Conservation (phyloP, 352 stramenopile species). For the Phytophthora sp. region DNA sequence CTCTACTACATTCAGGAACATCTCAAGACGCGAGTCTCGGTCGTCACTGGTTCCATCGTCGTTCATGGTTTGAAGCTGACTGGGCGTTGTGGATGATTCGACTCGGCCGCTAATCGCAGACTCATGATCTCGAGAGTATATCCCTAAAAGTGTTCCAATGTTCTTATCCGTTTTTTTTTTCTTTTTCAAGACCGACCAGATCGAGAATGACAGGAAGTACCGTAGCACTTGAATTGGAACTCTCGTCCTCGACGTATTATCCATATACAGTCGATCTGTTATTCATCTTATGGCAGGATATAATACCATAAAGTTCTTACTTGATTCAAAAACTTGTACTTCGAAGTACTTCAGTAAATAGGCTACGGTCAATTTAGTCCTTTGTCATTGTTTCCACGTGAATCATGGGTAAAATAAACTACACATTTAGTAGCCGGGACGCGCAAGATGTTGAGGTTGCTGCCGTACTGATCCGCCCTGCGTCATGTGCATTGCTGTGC, state of each 20-base stretch:
- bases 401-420: too few species aligned
- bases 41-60: constrained; percentile 44
- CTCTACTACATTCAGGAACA: constrained; percentile 67
- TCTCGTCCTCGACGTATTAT: too few species aligned
- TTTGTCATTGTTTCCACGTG: constrained; percentile 6
- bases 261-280: too few species aligned
- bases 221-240: constrained; percentile 29
- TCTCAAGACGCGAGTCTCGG: constrained; percentile 41
- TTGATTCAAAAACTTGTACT: constrained; percentile 28
- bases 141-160: too few species aligned
- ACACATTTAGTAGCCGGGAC: constrained; percentile 16
- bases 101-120: constrained; percentile 26
- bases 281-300: neutral
- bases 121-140: too few species aligned
- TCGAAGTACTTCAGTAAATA: constrained; percentile 44
- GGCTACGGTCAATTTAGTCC: constrained; percentile 18
- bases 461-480: constrained; percentile 22
- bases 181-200: too few species aligned
- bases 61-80: constrained; percentile 47
- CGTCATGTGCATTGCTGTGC: constrained; percentile 46
- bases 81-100: constrained; percentile 3
- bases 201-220: too few species aligned
- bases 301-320: neutral
- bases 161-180: too few species aligned
- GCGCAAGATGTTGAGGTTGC: too few species aligned